Conservation (phyloP, 2,329 filamentous ascomycete species). For the Xylariaceae sp. region DNA sequence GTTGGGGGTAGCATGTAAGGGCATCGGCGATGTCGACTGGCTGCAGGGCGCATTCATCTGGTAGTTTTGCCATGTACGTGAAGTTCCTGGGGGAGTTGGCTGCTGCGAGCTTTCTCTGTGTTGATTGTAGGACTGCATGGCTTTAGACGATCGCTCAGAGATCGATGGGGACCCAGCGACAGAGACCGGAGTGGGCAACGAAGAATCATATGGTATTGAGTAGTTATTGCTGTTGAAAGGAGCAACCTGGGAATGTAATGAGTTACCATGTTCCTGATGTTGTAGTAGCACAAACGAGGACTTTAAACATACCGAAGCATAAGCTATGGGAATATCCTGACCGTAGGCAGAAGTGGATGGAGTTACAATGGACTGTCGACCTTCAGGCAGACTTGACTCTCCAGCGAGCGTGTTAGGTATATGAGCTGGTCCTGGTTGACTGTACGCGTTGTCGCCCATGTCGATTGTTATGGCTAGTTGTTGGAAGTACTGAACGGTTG, state of each 20-base stretch:
- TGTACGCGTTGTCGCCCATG: conserved; percentile 34
- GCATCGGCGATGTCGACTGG: conserved; percentile 51
- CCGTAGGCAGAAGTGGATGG: conserved; percentile 31
- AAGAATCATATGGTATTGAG: conserved; percentile 44
- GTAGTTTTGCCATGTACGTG: conserved; percentile 49
- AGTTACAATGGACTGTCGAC: conserved; percentile 24
- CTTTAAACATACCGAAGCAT: conserved; percentile 32
- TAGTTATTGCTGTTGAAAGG: conserved; percentile 44
- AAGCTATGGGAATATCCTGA: conserved; percentile 32
- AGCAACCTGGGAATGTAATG: conserved; percentile 36
- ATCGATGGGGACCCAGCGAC: conserved; percentile 51
- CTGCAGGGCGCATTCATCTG: conserved; percentile 46
- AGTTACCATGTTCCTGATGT: conserved; percentile 10
- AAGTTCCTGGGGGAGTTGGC: conserved; percentile 51
- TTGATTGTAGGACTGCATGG: conserved; percentile 44
- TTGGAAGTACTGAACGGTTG: conserved; percentile 17
- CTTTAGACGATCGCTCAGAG: conserved; percentile 46
- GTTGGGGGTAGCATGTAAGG: conserved; percentile 42
- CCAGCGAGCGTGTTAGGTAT: conserved; percentile 28
- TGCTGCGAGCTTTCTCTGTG: conserved; percentile 46
- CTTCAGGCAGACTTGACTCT: conserved; percentile 26
- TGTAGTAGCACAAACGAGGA: background rate
- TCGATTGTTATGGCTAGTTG: conserved; percentile 19
- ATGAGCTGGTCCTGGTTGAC: conserved; percentile 25
- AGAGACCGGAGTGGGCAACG: conserved; percentile 56